Conservation (phyloP, 192 early-diverging fungal species). For the Rhizophagus clarus region DNA sequence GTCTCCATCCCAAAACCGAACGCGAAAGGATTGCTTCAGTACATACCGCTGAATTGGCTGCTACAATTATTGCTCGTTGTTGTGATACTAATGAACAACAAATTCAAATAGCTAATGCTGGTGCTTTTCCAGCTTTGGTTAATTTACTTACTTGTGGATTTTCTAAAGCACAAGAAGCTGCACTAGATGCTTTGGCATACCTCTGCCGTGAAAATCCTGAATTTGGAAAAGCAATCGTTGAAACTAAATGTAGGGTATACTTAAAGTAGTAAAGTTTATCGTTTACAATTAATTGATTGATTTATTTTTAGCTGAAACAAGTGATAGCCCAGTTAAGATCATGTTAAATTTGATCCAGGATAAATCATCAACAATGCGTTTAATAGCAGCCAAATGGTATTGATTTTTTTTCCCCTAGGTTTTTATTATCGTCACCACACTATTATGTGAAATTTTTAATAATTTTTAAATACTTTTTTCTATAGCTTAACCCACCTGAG, state of each 20-base stretch:
- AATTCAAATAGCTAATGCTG: slow-evolving; percentile 54
- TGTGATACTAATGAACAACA: slow-evolving; percentile 64
- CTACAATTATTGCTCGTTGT: slow-evolving; percentile 64
- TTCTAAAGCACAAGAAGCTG: slow-evolving; percentile 75
- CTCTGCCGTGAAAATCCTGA: slow-evolving; percentile 64
- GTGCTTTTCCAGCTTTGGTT: slow-evolving; percentile 59
- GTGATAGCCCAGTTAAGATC: slow-evolving; percentile 47
- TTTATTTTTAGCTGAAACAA: slow-evolving; percentile 40
- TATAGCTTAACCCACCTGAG: slow-evolving; percentile 65
- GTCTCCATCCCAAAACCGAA: slow-evolving; percentile 37
- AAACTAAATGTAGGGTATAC: slow-evolving; percentile 44
- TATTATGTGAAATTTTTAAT: background rate
- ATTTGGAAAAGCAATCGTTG: slow-evolving; percentile 53
- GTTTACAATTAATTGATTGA: background rate
- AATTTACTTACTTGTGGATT: slow-evolving; percentile 55
- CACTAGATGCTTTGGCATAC: slow-evolving; percentile 72
- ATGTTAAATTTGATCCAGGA: slow-evolving; percentile 70
- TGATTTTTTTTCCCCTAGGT: background rate
- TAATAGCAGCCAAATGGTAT: slow-evolving; percentile 72
- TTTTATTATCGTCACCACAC: background rate
- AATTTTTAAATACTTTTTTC: background rate
- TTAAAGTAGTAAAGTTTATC: background rate
- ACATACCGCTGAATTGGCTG: slow-evolving; percentile 65
- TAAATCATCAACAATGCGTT: slow-evolving; percentile 64
- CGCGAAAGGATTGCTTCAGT: slow-evolving; percentile 38